Evolutionary conservation across 2,329 filamentous ascomycete genomes (phyloP).

Genomic region (Myrmaecium sp.): DNA sequence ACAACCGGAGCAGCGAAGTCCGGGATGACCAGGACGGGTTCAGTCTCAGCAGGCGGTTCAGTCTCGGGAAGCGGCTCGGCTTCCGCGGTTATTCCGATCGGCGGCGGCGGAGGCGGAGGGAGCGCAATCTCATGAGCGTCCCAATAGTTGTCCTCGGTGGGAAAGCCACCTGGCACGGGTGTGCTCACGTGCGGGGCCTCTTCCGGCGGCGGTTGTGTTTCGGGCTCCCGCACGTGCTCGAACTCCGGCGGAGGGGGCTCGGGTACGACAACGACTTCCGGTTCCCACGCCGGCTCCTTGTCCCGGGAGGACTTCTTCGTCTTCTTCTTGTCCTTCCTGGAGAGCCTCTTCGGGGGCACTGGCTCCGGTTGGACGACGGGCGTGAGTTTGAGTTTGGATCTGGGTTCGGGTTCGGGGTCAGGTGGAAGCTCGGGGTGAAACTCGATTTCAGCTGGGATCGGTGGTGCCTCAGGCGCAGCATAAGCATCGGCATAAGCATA

Average conservation of each 20-base stretch:
- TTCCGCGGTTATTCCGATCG: constrained; percentile 8
- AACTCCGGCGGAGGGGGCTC: too few species aligned
- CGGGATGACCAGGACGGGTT: too few species aligned
- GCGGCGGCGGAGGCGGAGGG: too few species aligned
- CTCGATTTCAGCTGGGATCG: too few species aligned
- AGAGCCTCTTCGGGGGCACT: constrained; percentile 2
- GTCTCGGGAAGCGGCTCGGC: constrained; percentile 4
- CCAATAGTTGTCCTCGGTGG: constrained; percentile 24
- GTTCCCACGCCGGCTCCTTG: constrained; percentile 4
- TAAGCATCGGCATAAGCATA: too few species aligned
- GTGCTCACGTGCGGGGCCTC: constrained; percentile 14
- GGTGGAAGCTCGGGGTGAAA: constrained; percentile 16
- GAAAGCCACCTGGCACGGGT: constrained; percentile 30
- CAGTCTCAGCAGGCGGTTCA: constrained; percentile 6
- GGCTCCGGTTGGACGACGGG: neutral
- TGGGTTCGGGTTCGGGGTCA: constrained; percentile 16
- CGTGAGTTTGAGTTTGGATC: too few species aligned
- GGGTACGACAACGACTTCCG: constrained; percentile 7
- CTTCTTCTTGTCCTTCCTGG: constrained; percentile 6
- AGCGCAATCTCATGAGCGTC: constrained; percentile 8
- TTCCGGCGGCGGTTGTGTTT: constrained; percentile 13
- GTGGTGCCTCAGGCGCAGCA: too few species aligned
- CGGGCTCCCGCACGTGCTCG: constrained; percentile 14
- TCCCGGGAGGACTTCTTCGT: constrained; percentile 5
- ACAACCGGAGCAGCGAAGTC: too few species aligned